Evolutionary conservation across 257 asterid genomes (phyloP).

Genomic region (Primulina huaijiensis): DNA sequence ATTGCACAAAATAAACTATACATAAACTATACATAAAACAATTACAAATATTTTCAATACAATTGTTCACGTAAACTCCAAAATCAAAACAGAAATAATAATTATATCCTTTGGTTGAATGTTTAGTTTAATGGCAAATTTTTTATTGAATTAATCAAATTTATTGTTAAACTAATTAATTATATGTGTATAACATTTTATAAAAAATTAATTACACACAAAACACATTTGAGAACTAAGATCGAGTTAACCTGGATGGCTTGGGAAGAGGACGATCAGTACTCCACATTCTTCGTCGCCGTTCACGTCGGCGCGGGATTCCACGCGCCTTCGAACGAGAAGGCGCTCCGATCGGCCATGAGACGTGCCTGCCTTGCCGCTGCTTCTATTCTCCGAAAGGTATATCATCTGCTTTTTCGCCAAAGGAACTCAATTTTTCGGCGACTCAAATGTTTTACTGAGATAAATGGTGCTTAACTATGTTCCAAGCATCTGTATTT

Average conservation of each 20-base stretch:
- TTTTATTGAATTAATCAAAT: no score
- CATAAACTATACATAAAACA: no score
- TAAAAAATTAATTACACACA: no score
- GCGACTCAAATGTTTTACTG: neutral
- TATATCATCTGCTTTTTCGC: constrained; percentile 13
- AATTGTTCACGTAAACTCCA: no score
- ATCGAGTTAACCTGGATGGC: constrained; percentile 35
- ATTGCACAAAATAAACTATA: no score
- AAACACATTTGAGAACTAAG: no score
- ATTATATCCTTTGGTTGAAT: no score
- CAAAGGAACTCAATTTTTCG: neutral
- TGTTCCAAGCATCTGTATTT: constrained; percentile 2
- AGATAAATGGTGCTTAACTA: neutral
- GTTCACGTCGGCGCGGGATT: constrained; percentile 95
- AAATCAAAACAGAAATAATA: no score
- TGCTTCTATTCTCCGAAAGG: constrained; percentile 70
- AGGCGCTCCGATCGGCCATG: constrained; percentile 74
- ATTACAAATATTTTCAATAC: no score
- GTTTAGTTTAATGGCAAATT: no score
- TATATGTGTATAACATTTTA: no score
- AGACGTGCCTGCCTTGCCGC: constrained; percentile 81
- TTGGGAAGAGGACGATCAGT: constrained; percentile 35
- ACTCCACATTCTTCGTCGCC: constrained; percentile 65
- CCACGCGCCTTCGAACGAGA: constrained; percentile 84
- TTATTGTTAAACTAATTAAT: no score